Conservation (phyloP, 805 yeast genomes). For the Metschnikowia chrysomelidarum region DNA sequence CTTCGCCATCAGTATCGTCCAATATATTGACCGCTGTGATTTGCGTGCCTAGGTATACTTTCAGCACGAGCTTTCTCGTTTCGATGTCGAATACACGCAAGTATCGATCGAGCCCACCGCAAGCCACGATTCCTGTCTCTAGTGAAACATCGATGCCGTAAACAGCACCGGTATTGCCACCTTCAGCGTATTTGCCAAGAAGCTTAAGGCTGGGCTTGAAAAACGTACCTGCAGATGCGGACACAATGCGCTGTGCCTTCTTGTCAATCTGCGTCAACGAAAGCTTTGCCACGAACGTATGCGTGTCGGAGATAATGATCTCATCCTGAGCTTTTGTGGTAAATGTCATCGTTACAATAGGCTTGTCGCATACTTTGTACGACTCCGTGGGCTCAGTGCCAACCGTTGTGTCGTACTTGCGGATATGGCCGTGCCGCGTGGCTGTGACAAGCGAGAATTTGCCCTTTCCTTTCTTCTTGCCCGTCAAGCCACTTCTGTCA, state of each 20-base stretch:
- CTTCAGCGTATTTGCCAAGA: constrained; percentile 58
- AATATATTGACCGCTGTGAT: constrained; percentile 52
- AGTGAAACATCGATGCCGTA: constrained; percentile 57
- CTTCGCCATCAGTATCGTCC: constrained; percentile 37
- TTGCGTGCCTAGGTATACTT: constrained; percentile 76
- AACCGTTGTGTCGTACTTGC: constrained; percentile 66
- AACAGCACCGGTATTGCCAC: constrained; percentile 62
- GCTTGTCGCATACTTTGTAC: constrained; percentile 53
- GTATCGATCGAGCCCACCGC: constrained; percentile 89
- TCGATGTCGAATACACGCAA: constrained; percentile 69
- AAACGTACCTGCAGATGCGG: constrained; percentile 48
- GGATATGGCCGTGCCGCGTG: constrained; percentile 73
- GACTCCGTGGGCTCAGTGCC: constrained; percentile 68
- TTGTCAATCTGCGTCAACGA: constrained; percentile 35
- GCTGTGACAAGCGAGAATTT: constrained; percentile 58
- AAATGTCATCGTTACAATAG: constrained; percentile 45
- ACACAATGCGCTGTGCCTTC: constrained; percentile 33
- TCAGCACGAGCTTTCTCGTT: constrained; percentile 59
- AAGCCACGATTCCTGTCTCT: constrained; percentile 49
- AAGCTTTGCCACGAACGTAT: constrained; percentile 58
- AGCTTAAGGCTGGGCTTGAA: constrained; percentile 48
- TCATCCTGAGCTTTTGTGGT: constrained; percentile 33
- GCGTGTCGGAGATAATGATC: constrained; percentile 71
- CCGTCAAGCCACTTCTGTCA: no score
- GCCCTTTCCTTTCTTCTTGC: constrained; percentile 27